Base-by-base conservation (phyloP, 306 rosid genomes). In the Trichosanthes truncata region DNA sequence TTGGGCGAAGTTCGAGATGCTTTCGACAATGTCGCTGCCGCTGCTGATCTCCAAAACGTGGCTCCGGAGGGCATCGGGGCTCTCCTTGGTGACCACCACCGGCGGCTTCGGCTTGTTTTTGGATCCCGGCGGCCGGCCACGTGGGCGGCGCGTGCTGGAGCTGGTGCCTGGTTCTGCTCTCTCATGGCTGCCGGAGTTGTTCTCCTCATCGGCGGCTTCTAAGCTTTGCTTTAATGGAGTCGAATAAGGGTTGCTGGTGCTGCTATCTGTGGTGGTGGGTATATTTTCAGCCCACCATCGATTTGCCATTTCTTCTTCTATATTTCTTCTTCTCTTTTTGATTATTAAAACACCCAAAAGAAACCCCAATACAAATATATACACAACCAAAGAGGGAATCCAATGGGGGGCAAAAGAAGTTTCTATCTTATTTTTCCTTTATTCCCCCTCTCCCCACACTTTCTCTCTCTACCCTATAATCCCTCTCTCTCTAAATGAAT, bases 111-210 rank as follows among this genome's bases (percentile, higher is more conserved):
- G 86, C 74, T 82, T 92, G 96, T 95, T 95, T 59, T 88, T 95
- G 0, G 98, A 95, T 0, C 98, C 98, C 0, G 96, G 91, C 0
- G 98, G 98, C 0, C 98, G 84, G 25, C 98, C 98, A 7, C 98
- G 90, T 0, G 98, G 92, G 5, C 98, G 81, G 36, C 98, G 92
- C 8, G 82, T 74, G 17, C 83, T 86, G 81, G 88, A 84, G 7
- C 88, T 85, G 35, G 69, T 36, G 10, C 81, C 85, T 0, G 92
- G 93, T 76, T 89, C 91, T 5, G 9, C 43, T 48, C 74, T 74
- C 57, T 89, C 91, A 9, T 62, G 88, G 81, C 75, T 74, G 8
- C 71, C 88, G 0, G 45, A 79, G 6, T 21, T 82, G 79, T 74
- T 72, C 61, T 61, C 81, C 85, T 88, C 91, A 0, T 82, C 90